These are phyloP conservation scores for Fomes fomentarius DNA, from an alignment of 1,284 basidiomycete genomes.

Conservation along the genomic window DNA sequence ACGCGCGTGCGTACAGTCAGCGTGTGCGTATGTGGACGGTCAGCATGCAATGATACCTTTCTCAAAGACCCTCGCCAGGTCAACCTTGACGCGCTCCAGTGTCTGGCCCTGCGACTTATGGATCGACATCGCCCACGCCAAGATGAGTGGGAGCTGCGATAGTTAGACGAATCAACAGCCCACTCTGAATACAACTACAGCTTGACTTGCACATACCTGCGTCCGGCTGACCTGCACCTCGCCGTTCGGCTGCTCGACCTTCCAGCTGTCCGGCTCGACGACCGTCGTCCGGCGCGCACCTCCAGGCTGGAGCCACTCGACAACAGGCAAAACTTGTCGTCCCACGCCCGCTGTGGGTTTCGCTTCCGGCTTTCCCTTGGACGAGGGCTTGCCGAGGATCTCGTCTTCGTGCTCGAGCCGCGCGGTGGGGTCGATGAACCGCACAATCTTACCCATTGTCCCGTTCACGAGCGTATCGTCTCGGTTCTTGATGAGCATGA, in stretches of 20 bases:
- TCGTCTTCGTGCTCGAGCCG: conserved; percentile 30
- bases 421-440: conserved; percentile 48
- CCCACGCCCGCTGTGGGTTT: conserved; percentile 14
- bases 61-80: conserved; percentile 84
- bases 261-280: conserved; percentile 75
- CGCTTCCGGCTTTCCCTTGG: conserved; percentile 25
- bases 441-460: conserved; percentile 73
- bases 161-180: too few relatives aligned
- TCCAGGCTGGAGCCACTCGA: conserved; percentile 38
- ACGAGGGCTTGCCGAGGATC: conserved; percentile 29
- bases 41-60: conserved; percentile 59
- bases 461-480: conserved; percentile 82
- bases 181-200: too few relatives aligned
- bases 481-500: conserved; percentile 71
- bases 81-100: conserved; percentile 84
- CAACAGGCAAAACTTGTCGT: conserved; percentile 34
- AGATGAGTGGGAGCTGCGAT: conserved; percentile 81
- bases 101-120: conserved; percentile 95
- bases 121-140: conserved; percentile 93
- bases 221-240: conserved; percentile 75
- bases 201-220: conserved; percentile 54
- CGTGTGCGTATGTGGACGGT: conserved; percentile 19
- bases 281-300: conserved; percentile 47
- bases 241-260: conserved; percentile 83
- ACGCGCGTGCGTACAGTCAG: neutral